phyloP scores from a whole-genome alignment of 2,329 filamentous ascomycete genomes.

The Knufia fluminis region DNA sequence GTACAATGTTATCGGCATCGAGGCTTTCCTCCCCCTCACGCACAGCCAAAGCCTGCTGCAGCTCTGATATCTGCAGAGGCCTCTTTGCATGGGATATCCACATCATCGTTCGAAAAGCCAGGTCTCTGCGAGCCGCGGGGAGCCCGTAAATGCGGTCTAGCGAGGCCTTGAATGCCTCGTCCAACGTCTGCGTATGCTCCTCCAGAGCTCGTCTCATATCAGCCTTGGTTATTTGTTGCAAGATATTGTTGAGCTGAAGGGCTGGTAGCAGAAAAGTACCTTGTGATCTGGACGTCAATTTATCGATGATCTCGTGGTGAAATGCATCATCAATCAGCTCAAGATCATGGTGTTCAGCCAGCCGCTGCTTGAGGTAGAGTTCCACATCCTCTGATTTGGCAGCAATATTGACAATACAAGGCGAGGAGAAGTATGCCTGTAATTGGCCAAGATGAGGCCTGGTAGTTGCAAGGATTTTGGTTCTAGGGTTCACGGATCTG shows the following conservation, averaged over 20 bases:
- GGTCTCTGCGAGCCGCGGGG: conserved; percentile 18
- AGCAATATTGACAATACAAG: conserved; percentile 14
- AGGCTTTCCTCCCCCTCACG: conserved; percentile 19
- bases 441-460: conserved; percentile 16
- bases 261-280: conserved; percentile 27
- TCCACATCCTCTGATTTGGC: conserved; percentile 20
- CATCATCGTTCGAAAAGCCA: conserved; percentile 25
- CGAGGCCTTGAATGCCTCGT: conserved; percentile 25
- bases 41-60: conserved; percentile 27
- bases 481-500: conserved; percentile 9
- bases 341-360: conserved; percentile 17
- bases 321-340: conserved; percentile 23
- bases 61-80: conserved; percentile 23
- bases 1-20: conserved; percentile 24
- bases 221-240: conserved; percentile 25
- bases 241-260: conserved; percentile 25
- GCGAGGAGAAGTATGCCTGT: conserved; percentile 11
- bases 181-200: conserved; percentile 21
- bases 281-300: conserved; percentile 22
- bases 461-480: conserved; percentile 20
- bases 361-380: conserved; percentile 20
- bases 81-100: conserved; percentile 26
- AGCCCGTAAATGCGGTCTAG: conserved; percentile 23
- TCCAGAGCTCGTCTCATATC: conserved; percentile 25
- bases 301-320: conserved; percentile 20